Percentiles rank a stretch among this genome's conserved stretches.
phyloP scores from a whole-genome alignment of 306 rosid genomes.

The Purshia tridentata region DNA sequence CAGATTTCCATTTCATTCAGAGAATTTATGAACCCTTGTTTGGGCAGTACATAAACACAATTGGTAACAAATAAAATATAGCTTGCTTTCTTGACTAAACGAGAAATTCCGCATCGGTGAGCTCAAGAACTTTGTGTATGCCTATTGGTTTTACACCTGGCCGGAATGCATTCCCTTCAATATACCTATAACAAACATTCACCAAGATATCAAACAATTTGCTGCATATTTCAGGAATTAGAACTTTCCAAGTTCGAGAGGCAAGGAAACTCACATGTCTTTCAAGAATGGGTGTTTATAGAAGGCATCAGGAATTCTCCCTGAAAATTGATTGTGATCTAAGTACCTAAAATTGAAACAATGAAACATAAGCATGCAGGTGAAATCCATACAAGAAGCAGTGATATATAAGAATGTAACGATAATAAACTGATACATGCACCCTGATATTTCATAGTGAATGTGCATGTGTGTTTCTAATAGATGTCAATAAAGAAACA shows the following conservation, averaged over 20 bases:
- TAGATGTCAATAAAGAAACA: background rate
- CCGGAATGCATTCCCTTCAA: slow-evolving; percentile 84
- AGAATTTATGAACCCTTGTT: slow-evolving; percentile 30
- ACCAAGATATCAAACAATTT: slow-evolving; percentile 2
- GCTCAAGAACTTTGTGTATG: slow-evolving; percentile 84
- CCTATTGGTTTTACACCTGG: slow-evolving; percentile 87
- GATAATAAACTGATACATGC: background rate
- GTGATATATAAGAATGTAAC: background rate
- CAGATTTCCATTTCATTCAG: slow-evolving; percentile 43
- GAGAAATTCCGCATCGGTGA: slow-evolving; percentile 83
- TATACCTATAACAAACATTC: slow-evolving; percentile 50
- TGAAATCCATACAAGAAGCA: background rate
- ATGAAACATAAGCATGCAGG: background rate
- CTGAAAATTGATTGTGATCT: slow-evolving; percentile 95
- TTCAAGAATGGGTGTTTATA: slow-evolving; percentile 91
- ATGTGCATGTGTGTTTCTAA: background rate
- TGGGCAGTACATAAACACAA: slow-evolving; percentile 24
- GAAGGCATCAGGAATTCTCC: slow-evolving; percentile 87
- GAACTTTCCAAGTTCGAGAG: background rate
- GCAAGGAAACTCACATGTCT: slow-evolving; percentile 76
- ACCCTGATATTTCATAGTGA: background rate
- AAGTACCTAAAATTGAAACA: slow-evolving; percentile 59
- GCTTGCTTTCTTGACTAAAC: slow-evolving; percentile 45
- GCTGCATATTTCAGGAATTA: slow-evolving; percentile 11
- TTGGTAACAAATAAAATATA: slow-evolving; percentile 26